Percentiles rank a stretch among this genome's conserved stretches.
Evolutionary conservation across 202 grass and related monocot genomes (phyloP).

Genomic region (Hordeum pubiflorum): DNA sequence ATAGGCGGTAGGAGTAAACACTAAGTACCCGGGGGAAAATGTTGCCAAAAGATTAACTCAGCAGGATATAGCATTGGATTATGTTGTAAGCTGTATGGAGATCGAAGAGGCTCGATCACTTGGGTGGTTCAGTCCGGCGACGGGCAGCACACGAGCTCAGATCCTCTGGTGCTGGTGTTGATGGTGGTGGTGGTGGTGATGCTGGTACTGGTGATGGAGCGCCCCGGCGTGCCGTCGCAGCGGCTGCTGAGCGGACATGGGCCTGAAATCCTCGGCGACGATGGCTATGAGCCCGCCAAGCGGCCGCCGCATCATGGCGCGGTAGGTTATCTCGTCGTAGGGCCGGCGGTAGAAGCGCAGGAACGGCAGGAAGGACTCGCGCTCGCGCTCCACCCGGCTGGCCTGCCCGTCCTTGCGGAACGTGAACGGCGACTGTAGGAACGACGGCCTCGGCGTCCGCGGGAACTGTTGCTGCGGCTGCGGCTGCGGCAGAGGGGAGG

Average conservation of each 20-base stretch:
- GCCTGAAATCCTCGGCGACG: conserved; percentile 57
- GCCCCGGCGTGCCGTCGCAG: conserved; percentile 24
- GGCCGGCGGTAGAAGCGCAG: conserved; percentile 80
- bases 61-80: conserved; percentile 36
- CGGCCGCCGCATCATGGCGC: conserved; percentile 77
- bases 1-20: conserved; percentile 26
- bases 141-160: background rate
- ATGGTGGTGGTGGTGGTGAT: background rate
- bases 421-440: conserved; percentile 82
- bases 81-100: conserved; percentile 49
- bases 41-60: conserved; percentile 35
- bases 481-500: background rate
- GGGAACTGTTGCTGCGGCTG: conserved; percentile 38
- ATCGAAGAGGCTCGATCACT: conserved; percentile 29
- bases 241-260: conserved; percentile 28
- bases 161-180: conserved; percentile 44
- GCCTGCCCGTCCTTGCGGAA: conserved; percentile 66
- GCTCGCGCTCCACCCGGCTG: conserved; percentile 61
- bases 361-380: conserved; percentile 74
- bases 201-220: conserved; percentile 22
- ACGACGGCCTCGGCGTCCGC: conserved; percentile 71
- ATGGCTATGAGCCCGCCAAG: conserved; percentile 78
- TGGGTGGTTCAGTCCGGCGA: background rate
- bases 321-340: conserved; percentile 84
- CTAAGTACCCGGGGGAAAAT: background rate